A percentile compares a stretch with the other conserved stretches of the same genome.
These are phyloP conservation scores for grape (Vitis vinifera) DNA, from an alignment of 164 flowering plant genomes.

Conservation along the genomic window DNA sequence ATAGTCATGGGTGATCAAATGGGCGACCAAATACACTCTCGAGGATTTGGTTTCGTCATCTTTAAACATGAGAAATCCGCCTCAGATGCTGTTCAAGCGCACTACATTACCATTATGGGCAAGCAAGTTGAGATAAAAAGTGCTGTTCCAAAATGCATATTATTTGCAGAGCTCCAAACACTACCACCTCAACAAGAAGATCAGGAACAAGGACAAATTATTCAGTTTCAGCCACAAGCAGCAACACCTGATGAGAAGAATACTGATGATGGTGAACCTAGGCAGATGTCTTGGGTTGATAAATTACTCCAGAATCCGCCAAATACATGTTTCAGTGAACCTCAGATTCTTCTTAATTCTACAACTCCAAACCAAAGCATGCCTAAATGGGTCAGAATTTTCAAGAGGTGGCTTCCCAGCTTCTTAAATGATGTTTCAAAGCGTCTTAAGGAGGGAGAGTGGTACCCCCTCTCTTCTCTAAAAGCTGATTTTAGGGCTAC, in stretches of 20 bases:
- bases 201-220: conserved; percentile 3
- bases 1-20: conserved; percentile 28
- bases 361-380: conserved; percentile 4
- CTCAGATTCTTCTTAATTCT: conserved; percentile 2
- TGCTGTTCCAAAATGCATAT: conserved; percentile 29
- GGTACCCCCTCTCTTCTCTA: conserved; percentile 63
- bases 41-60: conserved; percentile 61
- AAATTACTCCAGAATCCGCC: conserved; percentile 19
- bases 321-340: conserved; percentile 4
- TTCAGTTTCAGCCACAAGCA: conserved; percentile 4
- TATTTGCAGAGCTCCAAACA: conserved; percentile 16
- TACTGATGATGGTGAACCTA: conserved; percentile 14
- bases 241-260: neutral
- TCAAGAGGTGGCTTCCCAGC: conserved; percentile 57
- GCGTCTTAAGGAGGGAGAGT: conserved; percentile 34
- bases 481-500: conserved; percentile 57
- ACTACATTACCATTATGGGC: conserved; percentile 36
- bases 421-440: conserved; percentile 33
- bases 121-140: conserved; percentile 56
- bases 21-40: conserved; percentile 32
- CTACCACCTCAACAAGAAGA: conserved; percentile 11
- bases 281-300: conserved; percentile 33
- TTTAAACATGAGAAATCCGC: conserved; percentile 48
- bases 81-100: conserved; percentile 46
- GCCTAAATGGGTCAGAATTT: conserved; percentile 45